Evolutionary conservation across 2,329 filamentous ascomycete species (phyloP), one percentile per base, ranked within the genome.

Genomic region (Colletotrichum sp.): DNA sequence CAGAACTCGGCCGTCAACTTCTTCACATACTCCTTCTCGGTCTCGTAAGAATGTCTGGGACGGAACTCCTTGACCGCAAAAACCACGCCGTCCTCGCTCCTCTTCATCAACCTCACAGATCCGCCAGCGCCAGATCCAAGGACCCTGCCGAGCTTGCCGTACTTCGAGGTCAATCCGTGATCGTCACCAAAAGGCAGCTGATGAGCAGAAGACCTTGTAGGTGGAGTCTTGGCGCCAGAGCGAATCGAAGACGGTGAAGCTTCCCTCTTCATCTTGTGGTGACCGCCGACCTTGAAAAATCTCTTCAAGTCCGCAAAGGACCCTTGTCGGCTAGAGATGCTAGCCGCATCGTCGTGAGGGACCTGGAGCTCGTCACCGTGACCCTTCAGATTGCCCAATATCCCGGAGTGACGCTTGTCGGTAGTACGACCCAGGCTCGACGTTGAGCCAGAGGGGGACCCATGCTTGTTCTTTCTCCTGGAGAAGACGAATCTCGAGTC

Each of bases 31-130:
- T 98, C 97, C 81, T 95, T 95, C 82, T 98, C 94, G 2, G 94
- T 95, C 85, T 99, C 97, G 85, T 98, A 98, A 0, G 94, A 93
- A 85, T 99, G 96, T 39, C 95, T 92, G 70, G 96, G 93, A 69
- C 97, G 90, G 86, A 99, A 99, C 82, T 99, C 96, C 85, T 99
- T 99, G 69, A 98, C 97, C 2, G 97, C 97, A 84, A 99, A 99
- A 0, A 97, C 97, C 8, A 95, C 95, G 30, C 94, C 94, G 82
- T 99, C 97, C 77, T 95, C 96, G 81, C 93, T 96, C 76, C 97
- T 92, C 87, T 97, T 98, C 93, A 99, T 95, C 66, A 99, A 86
- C 78, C 96, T 92, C 18, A 99, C 97, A 0, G 96, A 98, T 30
- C 97, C 97, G 66, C 97, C 97, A 32, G 97, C 97, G 30, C 97